These are phyloP conservation scores for Termitomyces sp. DNA, from an alignment of 768 basidiomycete genomes.

Conservation along the genomic window DNA sequence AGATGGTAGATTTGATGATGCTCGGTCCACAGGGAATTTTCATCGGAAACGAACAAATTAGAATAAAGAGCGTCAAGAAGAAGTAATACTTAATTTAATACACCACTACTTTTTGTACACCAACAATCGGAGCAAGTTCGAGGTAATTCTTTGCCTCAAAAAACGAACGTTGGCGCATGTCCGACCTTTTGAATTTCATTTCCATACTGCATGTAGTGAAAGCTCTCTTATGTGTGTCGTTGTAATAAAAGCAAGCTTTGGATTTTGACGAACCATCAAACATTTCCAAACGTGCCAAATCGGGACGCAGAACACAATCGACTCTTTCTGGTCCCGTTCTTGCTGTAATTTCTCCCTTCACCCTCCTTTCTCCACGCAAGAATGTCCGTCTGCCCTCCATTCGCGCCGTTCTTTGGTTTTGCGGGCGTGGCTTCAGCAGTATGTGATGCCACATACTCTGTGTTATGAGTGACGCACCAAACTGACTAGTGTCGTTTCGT, in stretches of 20 bases:
- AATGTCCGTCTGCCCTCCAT: conserved; percentile 81
- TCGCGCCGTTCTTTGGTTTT: conserved; percentile 97
- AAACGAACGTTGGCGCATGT: neutral
- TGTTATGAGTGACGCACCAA: neutral
- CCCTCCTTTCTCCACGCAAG: neutral
- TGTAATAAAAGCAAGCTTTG: neutral
- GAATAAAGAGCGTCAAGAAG: conserved; percentile 91
- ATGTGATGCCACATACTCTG: conserved; percentile 23
- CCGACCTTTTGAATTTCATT: neutral
- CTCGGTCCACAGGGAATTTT: conserved; percentile 70
- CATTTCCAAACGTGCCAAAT: neutral
- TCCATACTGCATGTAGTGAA: neutral
- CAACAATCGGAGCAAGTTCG: neutral
- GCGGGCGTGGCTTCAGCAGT: conserved; percentile 94
- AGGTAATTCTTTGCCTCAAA: neutral
- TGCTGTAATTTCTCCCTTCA: neutral
- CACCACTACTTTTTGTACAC: neutral
- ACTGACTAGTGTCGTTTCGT: neutral
- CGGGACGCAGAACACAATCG: neutral
- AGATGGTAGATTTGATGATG: neutral
- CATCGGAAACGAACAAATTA: conserved; percentile 87
- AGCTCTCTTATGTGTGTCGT: neutral
- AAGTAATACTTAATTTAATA: conserved; percentile 51
- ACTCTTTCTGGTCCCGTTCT: neutral
- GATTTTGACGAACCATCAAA: neutral